Evolutionary conservation across 495 filamentous ascomycete species (phyloP).

Genomic region (Penicillium fimorum): DNA sequence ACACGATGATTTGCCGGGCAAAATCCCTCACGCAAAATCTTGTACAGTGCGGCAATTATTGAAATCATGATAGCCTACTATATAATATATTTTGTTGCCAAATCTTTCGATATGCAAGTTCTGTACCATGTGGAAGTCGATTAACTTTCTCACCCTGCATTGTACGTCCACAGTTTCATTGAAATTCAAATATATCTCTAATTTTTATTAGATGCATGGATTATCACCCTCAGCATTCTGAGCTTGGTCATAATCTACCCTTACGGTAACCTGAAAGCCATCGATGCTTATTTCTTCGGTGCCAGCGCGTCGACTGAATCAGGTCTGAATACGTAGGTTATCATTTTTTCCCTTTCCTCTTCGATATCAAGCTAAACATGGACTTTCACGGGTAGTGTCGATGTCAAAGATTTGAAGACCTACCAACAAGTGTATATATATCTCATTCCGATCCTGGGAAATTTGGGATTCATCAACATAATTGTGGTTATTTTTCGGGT

Average conservation of each 20-base stretch:
- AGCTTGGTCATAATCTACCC: constrained; percentile 39
- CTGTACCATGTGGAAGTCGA: constrained; percentile 29
- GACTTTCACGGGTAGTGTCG: constrained; percentile 22
- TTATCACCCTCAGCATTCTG: constrained; percentile 34
- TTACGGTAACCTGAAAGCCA: constrained; percentile 39
- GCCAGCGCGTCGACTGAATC: constrained; percentile 43
- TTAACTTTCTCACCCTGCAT: constrained; percentile 71
- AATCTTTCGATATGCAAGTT: neutral
- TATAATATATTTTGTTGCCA: neutral
- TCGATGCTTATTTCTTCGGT: constrained; percentile 48
- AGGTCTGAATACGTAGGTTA: constrained; percentile 41
- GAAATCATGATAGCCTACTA: neutral
- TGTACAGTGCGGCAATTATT: neutral
- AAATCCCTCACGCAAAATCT: neutral
- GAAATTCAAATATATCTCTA: neutral
- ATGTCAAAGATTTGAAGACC: constrained; percentile 37
- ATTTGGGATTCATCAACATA: constrained; percentile 40
- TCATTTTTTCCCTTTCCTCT: neutral
- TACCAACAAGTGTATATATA: constrained; percentile 43
- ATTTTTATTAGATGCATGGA: constrained; percentile 34
- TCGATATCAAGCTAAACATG: neutral
- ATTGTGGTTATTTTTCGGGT: constrained; percentile 34
- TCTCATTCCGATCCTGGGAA: constrained; percentile 33
- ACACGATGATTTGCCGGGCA: neutral
- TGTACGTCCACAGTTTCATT: constrained; percentile 27